phyloP scores from a whole-genome alignment of 768 basidiomycete species.

The Amanita phalloides region DNA sequence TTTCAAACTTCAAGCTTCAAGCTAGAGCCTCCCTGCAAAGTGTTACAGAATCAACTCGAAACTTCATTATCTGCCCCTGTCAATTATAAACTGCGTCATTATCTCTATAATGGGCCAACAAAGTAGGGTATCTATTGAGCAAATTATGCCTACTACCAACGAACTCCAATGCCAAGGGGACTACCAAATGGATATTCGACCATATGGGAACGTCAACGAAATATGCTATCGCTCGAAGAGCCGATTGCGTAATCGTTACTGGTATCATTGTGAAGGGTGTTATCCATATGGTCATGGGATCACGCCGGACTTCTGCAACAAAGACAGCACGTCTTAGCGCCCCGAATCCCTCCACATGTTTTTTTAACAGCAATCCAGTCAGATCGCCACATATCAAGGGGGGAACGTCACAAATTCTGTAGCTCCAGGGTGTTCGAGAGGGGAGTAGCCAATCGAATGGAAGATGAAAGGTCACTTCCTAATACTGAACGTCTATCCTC shows the following conservation, averaged over 20 bases:
- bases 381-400: background rate
- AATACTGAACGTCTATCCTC: conserved; percentile 9
- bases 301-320: background rate
- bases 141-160: background rate
- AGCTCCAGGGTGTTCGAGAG: conserved; percentile 6
- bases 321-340: background rate
- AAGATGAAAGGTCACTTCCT: conserved; percentile 7
- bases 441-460: background rate
- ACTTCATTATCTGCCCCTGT: background rate
- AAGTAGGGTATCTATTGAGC: conserved; percentile 3
- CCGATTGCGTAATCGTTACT: background rate
- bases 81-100: background rate
- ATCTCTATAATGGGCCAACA: background rate
- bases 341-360: background rate
- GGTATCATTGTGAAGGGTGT: background rate
- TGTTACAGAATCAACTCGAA: background rate
- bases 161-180: conserved; percentile 4
- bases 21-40: background rate
- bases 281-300: background rate
- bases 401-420: conserved; percentile 2
- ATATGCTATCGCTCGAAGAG: background rate
- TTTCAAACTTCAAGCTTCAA: background rate
- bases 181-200: conserved; percentile 6
- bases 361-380: background rate
- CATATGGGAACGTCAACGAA: conserved; percentile 6